A percentile compares a stretch with the other conserved stretches of the same genome.
phyloP scores from a whole-genome alignment of 1,139 yeast species.

The Spathaspora sp. region DNA sequence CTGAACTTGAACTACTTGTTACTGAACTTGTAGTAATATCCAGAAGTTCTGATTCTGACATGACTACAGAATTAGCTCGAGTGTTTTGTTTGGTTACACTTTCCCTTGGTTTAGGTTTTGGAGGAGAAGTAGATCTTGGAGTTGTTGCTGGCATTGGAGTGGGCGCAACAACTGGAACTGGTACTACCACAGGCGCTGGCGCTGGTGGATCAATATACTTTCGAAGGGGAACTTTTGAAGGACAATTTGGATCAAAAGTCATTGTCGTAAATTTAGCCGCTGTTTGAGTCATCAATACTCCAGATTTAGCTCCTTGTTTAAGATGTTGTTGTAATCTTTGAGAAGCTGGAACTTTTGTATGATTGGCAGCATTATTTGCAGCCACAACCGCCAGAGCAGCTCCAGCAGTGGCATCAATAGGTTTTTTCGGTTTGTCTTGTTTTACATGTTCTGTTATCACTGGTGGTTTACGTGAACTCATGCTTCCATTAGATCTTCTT shows the following conservation, averaged over 20 bases:
- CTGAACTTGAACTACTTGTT: slow-evolving; percentile 3
- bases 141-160: slow-evolving; percentile 6
- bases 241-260: slow-evolving; percentile 42
- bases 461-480: background rate
- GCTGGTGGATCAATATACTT: slow-evolving; percentile 17
- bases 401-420: slow-evolving; percentile 24
- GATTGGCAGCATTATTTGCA: background rate
- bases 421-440: slow-evolving; percentile 2
- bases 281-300: slow-evolving; percentile 40
- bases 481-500: slow-evolving; percentile 4
- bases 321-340: slow-evolving; percentile 44
- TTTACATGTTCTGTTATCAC: slow-evolving; percentile 10
- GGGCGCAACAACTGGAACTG: slow-evolving; percentile 6
- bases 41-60: background rate
- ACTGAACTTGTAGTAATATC: background rate
- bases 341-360: slow-evolving; percentile 31
- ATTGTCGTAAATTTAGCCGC: slow-evolving; percentile 37
- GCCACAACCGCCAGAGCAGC: slow-evolving; percentile 12
- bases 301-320: slow-evolving; percentile 37
- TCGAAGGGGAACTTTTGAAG: slow-evolving; percentile 29
- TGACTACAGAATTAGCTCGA: background rate
- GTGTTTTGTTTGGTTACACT: slow-evolving; percentile 3
- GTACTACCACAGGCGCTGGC: background rate
- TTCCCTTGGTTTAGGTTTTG: background rate
- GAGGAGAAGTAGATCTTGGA: background rate